phyloP scores from a whole-genome alignment of 2,329 filamentous ascomycete genomes.

The Curvularia sp. region DNA sequence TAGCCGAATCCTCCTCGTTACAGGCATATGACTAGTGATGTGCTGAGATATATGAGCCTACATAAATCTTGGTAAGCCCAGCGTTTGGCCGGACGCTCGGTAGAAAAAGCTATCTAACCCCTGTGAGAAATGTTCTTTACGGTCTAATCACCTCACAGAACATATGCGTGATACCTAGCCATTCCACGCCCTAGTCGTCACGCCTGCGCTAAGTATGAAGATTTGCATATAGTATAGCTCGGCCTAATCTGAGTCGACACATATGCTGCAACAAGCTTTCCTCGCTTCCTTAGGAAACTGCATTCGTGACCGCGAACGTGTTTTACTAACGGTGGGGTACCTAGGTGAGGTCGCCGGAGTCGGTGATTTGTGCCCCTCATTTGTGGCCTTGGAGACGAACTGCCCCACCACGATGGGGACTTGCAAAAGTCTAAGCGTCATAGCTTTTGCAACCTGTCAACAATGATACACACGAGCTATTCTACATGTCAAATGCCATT shows the following conservation, averaged over 20 bases:
- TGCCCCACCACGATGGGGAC: slow-evolving; percentile 11
- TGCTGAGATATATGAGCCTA: too few species aligned
- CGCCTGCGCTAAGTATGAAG: neutral
- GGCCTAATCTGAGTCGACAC: neutral
- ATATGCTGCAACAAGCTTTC: neutral
- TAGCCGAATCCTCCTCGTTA: neutral
- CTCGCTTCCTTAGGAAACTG: neutral
- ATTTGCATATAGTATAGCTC: neutral
- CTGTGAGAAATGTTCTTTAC: too few species aligned
- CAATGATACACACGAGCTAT: neutral
- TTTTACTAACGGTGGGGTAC: neutral
- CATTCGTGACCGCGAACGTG: neutral
- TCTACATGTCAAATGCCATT: neutral
- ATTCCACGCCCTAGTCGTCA: too few species aligned
- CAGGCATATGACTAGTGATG: neutral
- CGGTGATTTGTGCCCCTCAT: slow-evolving; percentile 6
- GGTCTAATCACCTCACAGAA: too few species aligned
- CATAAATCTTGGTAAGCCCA: neutral
- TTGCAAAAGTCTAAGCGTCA: slow-evolving; percentile 16
- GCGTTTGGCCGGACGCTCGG: too few species aligned
- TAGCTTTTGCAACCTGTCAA: neutral
- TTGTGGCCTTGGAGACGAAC: slow-evolving; percentile 5
- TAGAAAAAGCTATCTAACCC: too few species aligned
- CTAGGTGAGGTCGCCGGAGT: neutral
- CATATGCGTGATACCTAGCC: too few species aligned